These are phyloP conservation scores for Aaosphaeria arxii DNA, from an alignment of 2,329 filamentous ascomycete genomes.

Conservation along the genomic window DNA sequence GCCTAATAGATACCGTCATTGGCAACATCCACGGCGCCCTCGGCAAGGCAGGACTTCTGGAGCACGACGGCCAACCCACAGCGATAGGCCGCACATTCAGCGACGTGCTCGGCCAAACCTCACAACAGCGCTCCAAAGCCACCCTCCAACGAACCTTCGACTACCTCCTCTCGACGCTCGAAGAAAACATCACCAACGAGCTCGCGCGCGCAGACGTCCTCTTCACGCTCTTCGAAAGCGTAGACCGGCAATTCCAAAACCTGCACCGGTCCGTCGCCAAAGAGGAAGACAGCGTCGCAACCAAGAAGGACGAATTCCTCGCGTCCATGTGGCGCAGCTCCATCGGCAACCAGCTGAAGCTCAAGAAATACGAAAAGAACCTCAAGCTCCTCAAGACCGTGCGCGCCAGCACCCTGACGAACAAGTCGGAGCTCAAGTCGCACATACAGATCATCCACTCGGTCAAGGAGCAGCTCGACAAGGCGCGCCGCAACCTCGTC, in stretches of 20 bases:
- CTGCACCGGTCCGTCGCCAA: conserved; percentile 81
- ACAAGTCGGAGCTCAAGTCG: conserved; percentile 82
- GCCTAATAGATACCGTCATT: conserved; percentile 68
- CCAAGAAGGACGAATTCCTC: conserved; percentile 75
- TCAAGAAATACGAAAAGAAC: conserved; percentile 94
- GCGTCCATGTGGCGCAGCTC: conserved; percentile 82
- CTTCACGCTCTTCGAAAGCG: conserved; percentile 85
- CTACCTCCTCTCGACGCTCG: conserved; percentile 81
- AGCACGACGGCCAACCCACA: conserved; percentile 54
- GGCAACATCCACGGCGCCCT: conserved; percentile 81
- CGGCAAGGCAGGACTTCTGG: conserved; percentile 53
- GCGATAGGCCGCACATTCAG: conserved; percentile 66
- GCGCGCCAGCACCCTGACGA: conserved; percentile 76
- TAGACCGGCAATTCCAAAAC: conserved; percentile 87
- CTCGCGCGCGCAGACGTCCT: conserved; percentile 75
- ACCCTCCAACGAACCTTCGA: conserved; percentile 84
- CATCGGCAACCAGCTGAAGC: conserved; percentile 70
- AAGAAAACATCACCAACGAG: conserved; percentile 85
- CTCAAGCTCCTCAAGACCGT: conserved; percentile 74
- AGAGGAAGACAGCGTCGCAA: conserved; percentile 78
- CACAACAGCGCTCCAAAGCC: conserved; percentile 73
- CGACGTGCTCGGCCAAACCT: conserved; percentile 74
- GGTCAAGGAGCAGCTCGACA: conserved; percentile 83
- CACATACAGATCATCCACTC: conserved; percentile 82
- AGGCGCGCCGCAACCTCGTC: conserved; percentile 77